Conservation (phyloP, 768 basidiomycete genomes). For the Leccinum uliginosum region DNA sequence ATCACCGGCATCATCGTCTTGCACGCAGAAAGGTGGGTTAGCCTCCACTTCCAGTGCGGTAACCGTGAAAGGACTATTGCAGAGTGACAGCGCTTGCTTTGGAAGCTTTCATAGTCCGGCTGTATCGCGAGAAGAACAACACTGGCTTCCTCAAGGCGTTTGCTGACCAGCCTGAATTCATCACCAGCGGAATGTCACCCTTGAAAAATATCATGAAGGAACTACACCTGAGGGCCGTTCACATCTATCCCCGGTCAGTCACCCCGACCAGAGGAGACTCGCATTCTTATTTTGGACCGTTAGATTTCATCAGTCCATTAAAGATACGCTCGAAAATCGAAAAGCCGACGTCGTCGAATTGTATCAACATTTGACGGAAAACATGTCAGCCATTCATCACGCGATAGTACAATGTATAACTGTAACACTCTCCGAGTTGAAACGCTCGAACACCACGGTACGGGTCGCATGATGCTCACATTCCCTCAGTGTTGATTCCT, state of each 20-base stretch:
- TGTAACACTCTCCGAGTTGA: constrained; percentile 82
- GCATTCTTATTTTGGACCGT: background rate
- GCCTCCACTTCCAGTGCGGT: background rate
- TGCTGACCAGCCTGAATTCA: constrained; percentile 93
- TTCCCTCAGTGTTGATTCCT: background rate
- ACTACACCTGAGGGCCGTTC: constrained; percentile 81
- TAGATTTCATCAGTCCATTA: constrained; percentile 89
- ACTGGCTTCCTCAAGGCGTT: constrained; percentile 95
- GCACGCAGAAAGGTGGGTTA: constrained; percentile 79
- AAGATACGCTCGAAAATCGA: constrained; percentile 74
- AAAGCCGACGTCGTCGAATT: constrained; percentile 91
- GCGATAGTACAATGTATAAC: constrained; percentile 94
- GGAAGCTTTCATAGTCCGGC: constrained; percentile 90
- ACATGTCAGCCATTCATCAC: constrained; percentile 90
- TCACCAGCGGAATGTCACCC: constrained; percentile 89
- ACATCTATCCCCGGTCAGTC: constrained; percentile 83
- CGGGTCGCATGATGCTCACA: constrained; percentile 5
- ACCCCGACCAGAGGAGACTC: background rate
- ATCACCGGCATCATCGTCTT: constrained; percentile 88
- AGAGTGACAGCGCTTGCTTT: constrained; percentile 81
- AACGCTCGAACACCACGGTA: constrained; percentile 76
- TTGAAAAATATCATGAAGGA: constrained; percentile 91
- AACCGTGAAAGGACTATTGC: background rate
- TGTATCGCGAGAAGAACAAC: constrained; percentile 87
- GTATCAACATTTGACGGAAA: constrained; percentile 76